These are phyloP conservation scores for Clavulina sp. DNA, from an alignment of 768 basidiomycete species.

Conservation along the genomic window DNA sequence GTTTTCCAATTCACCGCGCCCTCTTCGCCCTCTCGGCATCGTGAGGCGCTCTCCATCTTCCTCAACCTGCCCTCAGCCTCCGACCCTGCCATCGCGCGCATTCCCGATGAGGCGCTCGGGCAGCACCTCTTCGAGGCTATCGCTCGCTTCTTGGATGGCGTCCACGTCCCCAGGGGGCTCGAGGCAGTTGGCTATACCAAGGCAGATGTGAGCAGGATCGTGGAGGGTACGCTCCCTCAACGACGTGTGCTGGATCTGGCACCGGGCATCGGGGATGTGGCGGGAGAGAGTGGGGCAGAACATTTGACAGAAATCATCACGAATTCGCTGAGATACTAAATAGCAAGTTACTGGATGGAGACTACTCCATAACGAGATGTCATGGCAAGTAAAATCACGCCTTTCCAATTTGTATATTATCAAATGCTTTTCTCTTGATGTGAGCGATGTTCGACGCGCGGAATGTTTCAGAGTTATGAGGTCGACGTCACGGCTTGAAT, in stretches of 20 bases:
- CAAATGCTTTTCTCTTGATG: too few species aligned
- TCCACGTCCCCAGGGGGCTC: conserved; percentile 74
- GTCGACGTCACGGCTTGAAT: too few species aligned
- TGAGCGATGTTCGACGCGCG: too few species aligned
- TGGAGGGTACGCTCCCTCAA: conserved; percentile 86
- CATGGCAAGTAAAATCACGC: too few species aligned
- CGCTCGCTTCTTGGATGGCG: conserved; percentile 67
- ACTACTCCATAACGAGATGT: too few species aligned
- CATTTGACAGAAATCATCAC: conserved; percentile 71
- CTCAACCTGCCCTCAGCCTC: conserved; percentile 43
- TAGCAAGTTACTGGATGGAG: too few species aligned
- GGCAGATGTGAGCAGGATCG: conserved; percentile 52
- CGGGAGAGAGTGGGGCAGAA: conserved; percentile 66
- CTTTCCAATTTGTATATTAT: too few species aligned
- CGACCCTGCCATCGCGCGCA: conserved; percentile 41
- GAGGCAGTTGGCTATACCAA: conserved; percentile 63
- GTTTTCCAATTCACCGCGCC: conserved; percentile 96
- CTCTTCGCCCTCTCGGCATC: conserved; percentile 79
- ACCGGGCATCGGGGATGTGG: conserved; percentile 65
- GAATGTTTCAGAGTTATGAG: too few species aligned
- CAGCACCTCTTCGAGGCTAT: conserved; percentile 68
- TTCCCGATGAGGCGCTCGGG: conserved; percentile 68
- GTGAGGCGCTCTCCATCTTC: conserved; percentile 77
- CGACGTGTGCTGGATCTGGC: conserved; percentile 83
- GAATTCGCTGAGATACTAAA: conserved; percentile 57